Evolutionary conservation across 2,329 filamentous ascomycete genomes (phyloP), one percentile per base, ranked within the genome.

Genomic region (Colletotrichum sp.): DNA sequence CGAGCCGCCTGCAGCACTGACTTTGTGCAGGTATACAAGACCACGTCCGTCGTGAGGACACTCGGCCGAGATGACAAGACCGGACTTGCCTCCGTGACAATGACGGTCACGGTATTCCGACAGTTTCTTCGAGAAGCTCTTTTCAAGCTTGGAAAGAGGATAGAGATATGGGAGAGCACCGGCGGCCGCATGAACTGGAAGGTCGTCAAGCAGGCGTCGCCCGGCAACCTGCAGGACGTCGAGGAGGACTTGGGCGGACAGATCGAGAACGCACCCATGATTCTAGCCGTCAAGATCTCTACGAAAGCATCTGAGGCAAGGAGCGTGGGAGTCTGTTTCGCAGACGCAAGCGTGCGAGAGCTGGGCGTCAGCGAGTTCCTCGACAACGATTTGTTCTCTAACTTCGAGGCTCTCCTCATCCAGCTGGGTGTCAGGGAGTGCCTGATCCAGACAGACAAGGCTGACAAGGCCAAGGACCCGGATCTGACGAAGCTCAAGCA

Each of bases 371-470:
- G 95, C 88, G 98, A 99, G 83, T 99, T 99, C 79, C 91, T 98
- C n/a, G 97, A 99, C 88, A 99, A 99, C 82, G 97, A 99, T 83
- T 89, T 98, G 12, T 99, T 98, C 87, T 99, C 96, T 69, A 99
- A 99, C 84, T 98, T 99, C 79, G 97, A 99, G 86, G 96, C 96
- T 5, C 90, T 99, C 21, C 91, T 99, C 69, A 99, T 99, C 79
- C 98, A 99, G 83, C 92, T 99, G 5, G 97, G 97, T 7, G 95
- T 98, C 24, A 97, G 96, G 82, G 97, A 99, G 84, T 98, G 96
- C 81, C 87, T 99, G 34, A 86, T 99, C n/a, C 94, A 95, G 80
- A 86, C 92, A 24, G 96, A 99, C 82, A 91, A 92, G 74, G 87
- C 90, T 7, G 94, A 95, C 76, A 98, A 98, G 83, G 93, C 94